Percentiles rank a stretch among this genome's conserved stretches.
Evolutionary conservation across 2,329 filamentous ascomycete species (phyloP).

Genomic region (Ophiostoma sp.): DNA sequence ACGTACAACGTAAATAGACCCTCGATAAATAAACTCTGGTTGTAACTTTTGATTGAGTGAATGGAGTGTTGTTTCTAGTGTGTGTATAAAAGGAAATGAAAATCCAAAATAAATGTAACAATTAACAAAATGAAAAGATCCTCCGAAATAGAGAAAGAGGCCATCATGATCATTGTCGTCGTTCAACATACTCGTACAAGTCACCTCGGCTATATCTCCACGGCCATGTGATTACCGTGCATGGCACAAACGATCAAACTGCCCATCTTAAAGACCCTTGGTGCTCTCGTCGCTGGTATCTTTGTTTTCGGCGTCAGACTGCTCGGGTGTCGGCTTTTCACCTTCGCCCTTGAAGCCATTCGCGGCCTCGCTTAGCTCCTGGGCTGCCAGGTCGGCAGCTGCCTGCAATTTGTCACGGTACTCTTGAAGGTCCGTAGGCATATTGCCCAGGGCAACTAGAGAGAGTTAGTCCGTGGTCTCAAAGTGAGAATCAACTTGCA

Average conservation of each 20-base stretch:
- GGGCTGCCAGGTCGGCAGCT: slow-evolving; percentile 18
- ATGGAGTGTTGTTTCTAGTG: slow-evolving; percentile 1
- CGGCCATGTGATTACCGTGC: no score
- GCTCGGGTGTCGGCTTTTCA: neutral
- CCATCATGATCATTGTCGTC: neutral
- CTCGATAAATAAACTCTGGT: neutral
- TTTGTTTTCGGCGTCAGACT: neutral
- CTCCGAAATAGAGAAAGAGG: neutral
- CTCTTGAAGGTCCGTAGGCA: slow-evolving; percentile 22
- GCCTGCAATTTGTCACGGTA: slow-evolving; percentile 25
- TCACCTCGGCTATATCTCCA: neutral
- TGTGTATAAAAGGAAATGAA: neutral
- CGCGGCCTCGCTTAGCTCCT: neutral
- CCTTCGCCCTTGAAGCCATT: neutral
- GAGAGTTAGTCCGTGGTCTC: neutral
- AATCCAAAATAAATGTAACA: neutral
- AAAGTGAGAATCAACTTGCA: neutral
- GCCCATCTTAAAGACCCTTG: slow-evolving; percentile 28
- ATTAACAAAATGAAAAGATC: neutral
- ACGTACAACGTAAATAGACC: no score
- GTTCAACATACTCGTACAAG: slow-evolving; percentile 8
- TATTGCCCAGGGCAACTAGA: slow-evolving; percentile 25
- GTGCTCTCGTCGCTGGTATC: neutral
- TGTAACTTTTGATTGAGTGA: neutral
- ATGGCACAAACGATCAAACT: neutral